Conservation (phyloP, 108 stramenopile genomes). For the Nannochloropsis oceanica region DNA sequence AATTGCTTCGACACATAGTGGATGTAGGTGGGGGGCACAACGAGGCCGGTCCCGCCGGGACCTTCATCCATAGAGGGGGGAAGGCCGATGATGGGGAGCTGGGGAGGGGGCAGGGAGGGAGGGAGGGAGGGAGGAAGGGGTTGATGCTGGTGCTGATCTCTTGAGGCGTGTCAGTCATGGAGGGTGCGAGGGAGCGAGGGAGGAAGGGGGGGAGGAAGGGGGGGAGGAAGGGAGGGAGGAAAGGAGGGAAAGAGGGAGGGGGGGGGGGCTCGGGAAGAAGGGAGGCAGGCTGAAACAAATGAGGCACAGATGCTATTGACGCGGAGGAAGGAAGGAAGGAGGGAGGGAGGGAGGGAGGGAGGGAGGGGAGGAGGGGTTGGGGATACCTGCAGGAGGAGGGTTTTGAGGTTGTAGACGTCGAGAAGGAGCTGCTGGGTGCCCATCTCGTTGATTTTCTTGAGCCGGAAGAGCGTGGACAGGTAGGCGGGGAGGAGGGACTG, state of each 20-base stretch:
- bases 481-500: constrained; percentile 54
- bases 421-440: constrained; percentile 91
- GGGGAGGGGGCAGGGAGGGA: neutral
- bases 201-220: no score
- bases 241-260: neutral
- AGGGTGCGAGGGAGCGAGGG: no score
- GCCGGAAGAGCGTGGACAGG: constrained; percentile 51
- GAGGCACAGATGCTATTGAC: neutral
- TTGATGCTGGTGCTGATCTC: no score
- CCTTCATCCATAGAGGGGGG: constrained; percentile 1
- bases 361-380: neutral
- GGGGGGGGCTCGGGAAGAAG: no score
- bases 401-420: constrained; percentile 88
- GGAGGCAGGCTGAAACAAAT: no score
- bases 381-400: constrained; percentile 70
- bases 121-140: neutral
- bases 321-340: neutral
- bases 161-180: no score
- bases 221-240: no score
- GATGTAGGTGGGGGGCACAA: constrained; percentile 75
- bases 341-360: neutral
- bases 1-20: constrained; percentile 85
- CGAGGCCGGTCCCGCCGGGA: constrained; percentile 21
- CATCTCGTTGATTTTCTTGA: constrained; percentile 71
- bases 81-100: neutral